phyloP scores from a whole-genome alignment of 805 yeast genomes.

The Yarrowia phangngaensis region DNA sequence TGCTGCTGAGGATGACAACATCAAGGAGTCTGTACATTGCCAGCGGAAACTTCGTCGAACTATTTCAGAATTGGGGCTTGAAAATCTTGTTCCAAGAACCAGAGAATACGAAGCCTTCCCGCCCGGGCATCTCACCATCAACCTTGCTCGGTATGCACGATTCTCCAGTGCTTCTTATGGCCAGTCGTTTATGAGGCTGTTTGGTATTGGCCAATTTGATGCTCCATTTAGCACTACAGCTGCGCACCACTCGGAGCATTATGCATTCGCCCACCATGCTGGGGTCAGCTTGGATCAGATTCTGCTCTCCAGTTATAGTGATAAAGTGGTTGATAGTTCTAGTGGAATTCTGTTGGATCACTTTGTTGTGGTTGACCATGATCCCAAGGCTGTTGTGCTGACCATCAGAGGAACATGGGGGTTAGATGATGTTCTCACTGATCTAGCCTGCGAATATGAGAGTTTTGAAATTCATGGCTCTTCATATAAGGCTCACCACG shows the following conservation, averaged over 20 bases:
- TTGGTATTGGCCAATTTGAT: slow-evolving; percentile 35
- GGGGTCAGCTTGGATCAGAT: slow-evolving; percentile 36
- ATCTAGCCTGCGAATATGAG: slow-evolving; percentile 38
- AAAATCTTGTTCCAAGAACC: slow-evolving; percentile 10
- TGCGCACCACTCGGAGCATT: slow-evolving; percentile 37
- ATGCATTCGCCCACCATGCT: slow-evolving; percentile 38
- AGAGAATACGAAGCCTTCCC: slow-evolving; percentile 32
- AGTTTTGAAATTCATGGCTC: slow-evolving; percentile 36
- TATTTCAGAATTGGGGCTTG: background rate
- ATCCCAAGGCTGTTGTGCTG: slow-evolving; percentile 37
- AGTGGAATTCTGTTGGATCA: slow-evolving; percentile 38
- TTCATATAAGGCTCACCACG: slow-evolving; percentile 36
- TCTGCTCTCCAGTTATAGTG: slow-evolving; percentile 37
- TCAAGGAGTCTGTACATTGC: slow-evolving; percentile 22
- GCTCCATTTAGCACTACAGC: slow-evolving; percentile 31
- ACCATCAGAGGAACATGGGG: slow-evolving; percentile 40
- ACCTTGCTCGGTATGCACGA: slow-evolving; percentile 37
- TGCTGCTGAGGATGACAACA: slow-evolving; percentile 10
- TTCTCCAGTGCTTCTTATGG: slow-evolving; percentile 41
- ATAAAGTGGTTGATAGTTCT: slow-evolving; percentile 31
- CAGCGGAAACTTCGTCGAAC: background rate
- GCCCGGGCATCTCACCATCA: slow-evolving; percentile 34
- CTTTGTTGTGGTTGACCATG: slow-evolving; percentile 38
- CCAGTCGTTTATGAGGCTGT: slow-evolving; percentile 37
- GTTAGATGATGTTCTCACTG: slow-evolving; percentile 38